Percentiles rank a stretch among this genome's conserved stretches.
These are phyloP conservation scores for Alternaria infectoria DNA, from an alignment of 2,329 filamentous ascomycete species.

Conservation along the genomic window DNA sequence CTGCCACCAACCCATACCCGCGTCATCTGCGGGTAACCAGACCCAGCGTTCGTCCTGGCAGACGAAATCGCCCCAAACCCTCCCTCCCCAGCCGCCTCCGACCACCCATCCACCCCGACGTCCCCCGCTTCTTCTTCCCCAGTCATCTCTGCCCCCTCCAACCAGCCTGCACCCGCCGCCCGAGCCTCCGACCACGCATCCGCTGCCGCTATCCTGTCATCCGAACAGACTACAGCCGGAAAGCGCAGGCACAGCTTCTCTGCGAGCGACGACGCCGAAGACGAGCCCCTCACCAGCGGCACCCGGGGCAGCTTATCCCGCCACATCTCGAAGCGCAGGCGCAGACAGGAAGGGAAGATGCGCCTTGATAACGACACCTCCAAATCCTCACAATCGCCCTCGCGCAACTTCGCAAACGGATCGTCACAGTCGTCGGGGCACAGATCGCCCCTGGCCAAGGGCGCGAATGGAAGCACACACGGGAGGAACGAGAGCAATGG, in stretches of 20 bases:
- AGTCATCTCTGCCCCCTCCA: constrained; percentile 15
- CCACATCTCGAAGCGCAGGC: constrained; percentile 52
- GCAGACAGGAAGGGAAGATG: constrained; percentile 50
- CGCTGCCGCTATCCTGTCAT: constrained; percentile 22
- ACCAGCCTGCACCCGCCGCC: constrained; percentile 25
- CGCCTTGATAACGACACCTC: constrained; percentile 53
- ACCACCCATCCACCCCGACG: constrained; percentile 62
- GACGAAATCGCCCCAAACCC: constrained; percentile 65
- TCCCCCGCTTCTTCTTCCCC: constrained; percentile 18
- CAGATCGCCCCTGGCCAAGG: constrained; percentile 43
- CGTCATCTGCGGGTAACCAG: constrained; percentile 41
- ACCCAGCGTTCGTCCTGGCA: constrained; percentile 69
- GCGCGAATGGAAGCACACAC: constrained; percentile 51
- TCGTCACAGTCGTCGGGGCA: constrained; percentile 45
- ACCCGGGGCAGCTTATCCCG: constrained; percentile 41
- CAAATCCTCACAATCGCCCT: constrained; percentile 46
- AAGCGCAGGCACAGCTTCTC: constrained; percentile 46
- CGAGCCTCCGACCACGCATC: constrained; percentile 21
- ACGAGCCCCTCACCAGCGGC: constrained; percentile 17
- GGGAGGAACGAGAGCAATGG: constrained; percentile 52
- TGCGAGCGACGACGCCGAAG: constrained; percentile 33
- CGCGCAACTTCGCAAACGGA: constrained; percentile 48
- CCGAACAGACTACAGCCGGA: constrained; percentile 18
- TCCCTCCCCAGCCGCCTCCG: constrained; percentile 69
- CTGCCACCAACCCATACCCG: constrained; percentile 33